phyloP scores from a whole-genome alignment of 1,284 basidiomycete genomes.

The Leccinum olivaceoglutinosum region DNA sequence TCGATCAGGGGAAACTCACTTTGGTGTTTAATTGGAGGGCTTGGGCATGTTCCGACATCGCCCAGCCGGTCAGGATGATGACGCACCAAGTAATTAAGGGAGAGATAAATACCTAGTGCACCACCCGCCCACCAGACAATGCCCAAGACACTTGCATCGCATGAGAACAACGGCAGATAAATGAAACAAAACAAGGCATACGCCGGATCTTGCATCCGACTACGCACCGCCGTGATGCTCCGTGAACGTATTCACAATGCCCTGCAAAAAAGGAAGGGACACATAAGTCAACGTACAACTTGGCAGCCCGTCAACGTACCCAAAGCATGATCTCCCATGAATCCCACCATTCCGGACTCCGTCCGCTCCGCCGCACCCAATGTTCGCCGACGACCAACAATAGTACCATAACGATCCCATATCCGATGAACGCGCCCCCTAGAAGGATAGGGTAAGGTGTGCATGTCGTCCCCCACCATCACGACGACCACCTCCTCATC shows the following conservation, averaged over 20 bases:
- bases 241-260: slow-evolving; percentile 86
- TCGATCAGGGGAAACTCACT: slow-evolving; percentile 33
- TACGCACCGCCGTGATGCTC: slow-evolving; percentile 79
- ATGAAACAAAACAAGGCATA: slow-evolving; percentile 32
- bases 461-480: not conserved
- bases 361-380: slow-evolving; percentile 71
- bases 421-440: slow-evolving; percentile 85
- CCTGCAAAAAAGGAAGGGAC: slow-evolving; percentile 13
- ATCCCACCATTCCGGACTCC: slow-evolving; percentile 89
- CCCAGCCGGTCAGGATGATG: slow-evolving; percentile 83
- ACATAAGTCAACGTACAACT: not conserved
- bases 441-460: not conserved
- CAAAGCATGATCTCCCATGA: slow-evolving; percentile 85
- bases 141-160: slow-evolving; percentile 34
- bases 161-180: slow-evolving; percentile 1
- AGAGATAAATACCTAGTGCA: slow-evolving; percentile 80
- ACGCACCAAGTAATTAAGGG: slow-evolving; percentile 70
- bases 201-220: slow-evolving; percentile 89
- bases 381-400: slow-evolving; percentile 78
- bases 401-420: slow-evolving; percentile 81
- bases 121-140: slow-evolving; percentile 86
- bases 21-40: slow-evolving; percentile 79
- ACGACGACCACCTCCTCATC: slow-evolving; percentile 34
- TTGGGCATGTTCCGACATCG: slow-evolving; percentile 90
- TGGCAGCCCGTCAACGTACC: slow-evolving; percentile 43